Base-by-base conservation (phyloP, 192 early-diverging fungal genomes). In the Oehlia diaphana region DNA sequence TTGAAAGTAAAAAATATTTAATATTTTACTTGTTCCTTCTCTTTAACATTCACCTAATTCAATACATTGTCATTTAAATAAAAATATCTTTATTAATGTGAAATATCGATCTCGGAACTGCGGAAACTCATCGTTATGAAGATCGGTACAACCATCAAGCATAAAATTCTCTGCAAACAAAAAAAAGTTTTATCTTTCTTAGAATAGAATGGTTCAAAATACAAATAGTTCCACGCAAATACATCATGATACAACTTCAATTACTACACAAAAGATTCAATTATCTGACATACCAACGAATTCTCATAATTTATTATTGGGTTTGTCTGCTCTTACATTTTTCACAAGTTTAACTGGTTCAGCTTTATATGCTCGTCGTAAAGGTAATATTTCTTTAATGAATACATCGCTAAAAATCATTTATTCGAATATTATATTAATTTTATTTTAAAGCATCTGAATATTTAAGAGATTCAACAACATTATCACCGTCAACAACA, bases 241-340 rank as follows among this genome's bases (percentile, higher is more conserved):
- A 12, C 44, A 58, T 58, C 3, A 58, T 58, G 53, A 58, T 58
- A 58, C 53, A 58, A 58, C 53, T 21, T 58, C 53, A 12, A 9
- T 47, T 21, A 58, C 19, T 58, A 58, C 3, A 21, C 53, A 58
- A 58, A 21, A 21, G 19, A 58, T 21, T 58, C 53, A 47, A 47
- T 47, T 12, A 47, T 13, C 53, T 58, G 44, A 47, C 44, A 47
- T 47, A 47, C 44, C 9, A 47, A 7, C 53, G 19, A 58, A 58
- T 58, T 58, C 53, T 67, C 65, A 33, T 12, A 70, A 70, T 70
- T 23, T 70, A 44, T 23, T 70, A 70, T n/a, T 70, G 21, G 37
- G 37, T 1, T 70, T 70, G 9, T 44, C 68, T 3, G 35, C 68
- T 23, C 19, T 39, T 44, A 47, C 37, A 44, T 70, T 70, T 44